Evolutionary conservation across 192 early-diverging fungal genomes (phyloP), one percentile per base, ranked within the genome.

Genomic region (Chytriomyces confervae): DNA sequence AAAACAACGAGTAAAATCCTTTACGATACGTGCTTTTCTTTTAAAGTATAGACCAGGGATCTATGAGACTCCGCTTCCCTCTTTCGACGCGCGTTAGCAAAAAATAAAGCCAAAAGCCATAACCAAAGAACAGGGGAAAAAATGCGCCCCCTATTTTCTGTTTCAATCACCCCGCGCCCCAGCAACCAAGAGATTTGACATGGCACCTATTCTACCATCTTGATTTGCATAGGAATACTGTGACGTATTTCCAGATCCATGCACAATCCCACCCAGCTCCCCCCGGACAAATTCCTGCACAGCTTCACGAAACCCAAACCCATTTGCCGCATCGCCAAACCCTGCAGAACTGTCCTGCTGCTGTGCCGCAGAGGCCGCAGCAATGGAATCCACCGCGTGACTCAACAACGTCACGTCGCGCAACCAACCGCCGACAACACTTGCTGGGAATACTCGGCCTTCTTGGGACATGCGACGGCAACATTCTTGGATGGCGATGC

Each of bases 391-490:
- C 60, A 63, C 57, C 18, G 7, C 44, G 47, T 44, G 62, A 11
- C n/a, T 7, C 7, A 29, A 7, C 48, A 87, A 85, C n/a, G 86
- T 83, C 68, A 95, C 78, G 62, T 91, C 92, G 61, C 88, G 86
- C 3, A 90, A 93, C 97, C 97, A 99, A 77, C 94, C 93, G 46
- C 86, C 89, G 23, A 97, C 91, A 46, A 92, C 88, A 49, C 87
- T 81, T 5, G 91, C 87, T 63, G 93, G 93, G 81, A 90, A 96
- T 48, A 95, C 85, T 79, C 96, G 95, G 49, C 94, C 95, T 50
- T 84, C 82, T 45, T 62, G 91, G 64, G 87, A 87, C 24, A 95
- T 78, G 70, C 92, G 91, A 46, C 89, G 87, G 43, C 85, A 84
- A 0, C 95, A 92, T 69, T 93, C 90, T 53, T 83, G 84, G 66